These are phyloP conservation scores for Exophiala mesophila DNA, from an alignment of 2,329 filamentous ascomycete genomes.

Conservation along the genomic window DNA sequence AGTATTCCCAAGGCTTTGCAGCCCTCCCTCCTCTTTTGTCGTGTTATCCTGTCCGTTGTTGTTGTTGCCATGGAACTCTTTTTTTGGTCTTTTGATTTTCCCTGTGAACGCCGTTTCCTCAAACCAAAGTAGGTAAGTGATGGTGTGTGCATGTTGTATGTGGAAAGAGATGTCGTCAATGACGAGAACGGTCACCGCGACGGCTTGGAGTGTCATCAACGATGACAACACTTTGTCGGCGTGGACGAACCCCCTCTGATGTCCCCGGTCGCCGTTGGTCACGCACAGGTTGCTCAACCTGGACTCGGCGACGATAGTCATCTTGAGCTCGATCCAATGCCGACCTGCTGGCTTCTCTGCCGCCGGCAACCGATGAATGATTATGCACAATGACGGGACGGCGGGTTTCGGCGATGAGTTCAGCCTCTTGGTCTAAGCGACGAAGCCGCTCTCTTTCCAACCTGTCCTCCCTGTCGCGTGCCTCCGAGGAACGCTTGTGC, in stretches of 20 bases:
- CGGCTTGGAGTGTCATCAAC: slow-evolving; percentile 8
- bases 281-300: not conserved
- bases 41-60: too few relatives aligned
- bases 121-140: too few relatives aligned
- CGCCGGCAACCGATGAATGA: not conserved
- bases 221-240: slow-evolving; percentile 14
- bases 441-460: slow-evolving; percentile 9
- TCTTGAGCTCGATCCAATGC: slow-evolving; percentile 18
- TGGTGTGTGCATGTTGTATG: too few relatives aligned
- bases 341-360: slow-evolving; percentile 4
- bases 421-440: slow-evolving; percentile 7
- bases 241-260: slow-evolving; percentile 8
- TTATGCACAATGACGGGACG: slow-evolving; percentile 18
- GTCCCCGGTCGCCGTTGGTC: slow-evolving; percentile 8
- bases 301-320: slow-evolving; percentile 13
- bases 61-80: too few relatives aligned
- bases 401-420: slow-evolving; percentile 9
- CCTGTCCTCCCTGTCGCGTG: slow-evolving; percentile 16
- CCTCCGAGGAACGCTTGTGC: slow-evolving; percentile 12
- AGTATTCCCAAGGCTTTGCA: too few relatives aligned
- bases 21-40: too few relatives aligned
- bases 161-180: not conserved
- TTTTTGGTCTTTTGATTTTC: too few relatives aligned
- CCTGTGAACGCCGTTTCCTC: too few relatives aligned
- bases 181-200: not conserved